A percentile compares a stretch with the other conserved stretches of the same genome.
These are phyloP conservation scores for Cupressus sempervirens DNA, from an alignment of 75 land plant genomes.

Conservation along the genomic window DNA sequence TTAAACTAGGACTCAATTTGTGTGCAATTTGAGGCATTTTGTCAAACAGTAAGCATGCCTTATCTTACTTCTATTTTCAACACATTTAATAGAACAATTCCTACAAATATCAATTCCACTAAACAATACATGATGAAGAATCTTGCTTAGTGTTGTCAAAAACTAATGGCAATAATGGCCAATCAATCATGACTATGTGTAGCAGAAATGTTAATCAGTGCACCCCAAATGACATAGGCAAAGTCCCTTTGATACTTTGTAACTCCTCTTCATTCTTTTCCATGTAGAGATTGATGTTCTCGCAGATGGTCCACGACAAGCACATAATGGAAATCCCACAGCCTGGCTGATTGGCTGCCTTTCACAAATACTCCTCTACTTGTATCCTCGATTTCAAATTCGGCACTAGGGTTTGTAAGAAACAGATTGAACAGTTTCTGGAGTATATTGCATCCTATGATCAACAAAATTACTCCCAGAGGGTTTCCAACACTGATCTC, in stretches of 20 bases:
- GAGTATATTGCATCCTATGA: slow-evolving; percentile 51
- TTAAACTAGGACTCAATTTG: too few species aligned
- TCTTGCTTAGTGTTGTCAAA: slow-evolving; percentile 82
- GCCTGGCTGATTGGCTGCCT: slow-evolving; percentile 65
- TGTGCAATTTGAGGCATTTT: too few species aligned
- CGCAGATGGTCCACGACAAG: slow-evolving; percentile 81
- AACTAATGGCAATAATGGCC: slow-evolving; percentile 87
- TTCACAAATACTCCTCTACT: slow-evolving; percentile 62
- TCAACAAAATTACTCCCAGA: neutral
- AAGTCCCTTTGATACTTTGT: slow-evolving; percentile 63
- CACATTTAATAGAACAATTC: slow-evolving; percentile 88
- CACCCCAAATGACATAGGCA: slow-evolving; percentile 76
- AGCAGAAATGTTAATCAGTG: slow-evolving; percentile 55
- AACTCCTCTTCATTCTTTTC: slow-evolving; percentile 98
- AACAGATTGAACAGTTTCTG: slow-evolving; percentile 61
- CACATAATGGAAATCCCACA: slow-evolving; percentile 74
- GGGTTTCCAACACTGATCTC: neutral
- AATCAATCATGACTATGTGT: slow-evolving; percentile 61
- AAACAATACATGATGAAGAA: slow-evolving; percentile 83
- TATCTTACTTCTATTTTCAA: slow-evolving; percentile 79
- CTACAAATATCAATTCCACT: slow-evolving; percentile 44
- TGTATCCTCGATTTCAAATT: slow-evolving; percentile 62
- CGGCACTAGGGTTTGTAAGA: slow-evolving; percentile 80
- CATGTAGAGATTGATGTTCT: slow-evolving; percentile 95
- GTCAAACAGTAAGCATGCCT: slow-evolving; percentile 94